Evolutionary conservation across 441 rosid species (phyloP), one percentile per base, ranked within the genome.

Genomic region (Croton setiger): DNA sequence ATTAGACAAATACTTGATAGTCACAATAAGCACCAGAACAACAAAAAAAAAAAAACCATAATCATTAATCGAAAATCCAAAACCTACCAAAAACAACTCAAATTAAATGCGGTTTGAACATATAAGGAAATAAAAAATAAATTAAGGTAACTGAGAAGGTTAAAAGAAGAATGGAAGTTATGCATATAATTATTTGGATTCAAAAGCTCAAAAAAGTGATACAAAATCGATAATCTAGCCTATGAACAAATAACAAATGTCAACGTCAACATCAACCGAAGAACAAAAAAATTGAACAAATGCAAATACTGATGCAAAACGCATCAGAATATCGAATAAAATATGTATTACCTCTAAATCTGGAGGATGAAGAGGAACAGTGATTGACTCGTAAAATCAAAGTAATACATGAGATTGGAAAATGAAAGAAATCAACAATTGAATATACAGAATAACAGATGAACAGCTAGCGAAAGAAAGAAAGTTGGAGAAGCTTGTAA

Each of bases 291-390:
- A 53, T 23, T 17, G 31, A 7, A 53, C 3, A 12, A 10, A 44
- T 6, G 12, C 14, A 14, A 44, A 12, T 14, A 44, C 1, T 44
- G 43, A 39, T 5, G 8, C 43, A 69, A 4, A 27, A 44, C 27
- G 23, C 9, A 54, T 3, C 3, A 60, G n/a, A n/a, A 49, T 5
- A 44, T 7, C 3, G 33, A 55, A 51, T 17, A 3, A 36, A 47
- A 33, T 48, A 13, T 3, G 31, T 27, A 35, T 41, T 68, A 77
- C 81, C 84, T 75, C 33, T 41, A 67, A 72, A 75, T 68, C 53
- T 58, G 69, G 59, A 61, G 72, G 56, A 64, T 5, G 23, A 27
- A 64, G 64, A 66, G 60, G 72, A 35, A 33, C 45, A 41, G 71
- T 20, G 23, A 57, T 18, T 51, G 60, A 31, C n/a, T 27, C 43